A percentile compares a stretch with the other conserved stretches of the same genome.
Evolutionary conservation across 1,284 basidiomycete genomes (phyloP).

Genomic region (Apiotrichum sp.): DNA sequence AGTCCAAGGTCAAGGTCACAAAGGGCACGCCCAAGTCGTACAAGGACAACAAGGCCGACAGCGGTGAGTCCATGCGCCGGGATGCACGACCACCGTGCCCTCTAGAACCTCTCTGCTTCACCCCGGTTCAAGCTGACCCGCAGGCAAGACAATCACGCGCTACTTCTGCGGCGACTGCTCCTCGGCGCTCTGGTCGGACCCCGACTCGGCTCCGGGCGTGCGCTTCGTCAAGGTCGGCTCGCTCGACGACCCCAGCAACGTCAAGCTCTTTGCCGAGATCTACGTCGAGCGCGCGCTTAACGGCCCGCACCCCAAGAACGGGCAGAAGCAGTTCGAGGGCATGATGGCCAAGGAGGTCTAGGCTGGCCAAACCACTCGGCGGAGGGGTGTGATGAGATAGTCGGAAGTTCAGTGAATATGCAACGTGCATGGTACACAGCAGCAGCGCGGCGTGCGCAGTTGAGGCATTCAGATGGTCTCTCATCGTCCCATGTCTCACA

Average conservation of each 20-base stretch:
- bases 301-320: slow-evolving; percentile 1
- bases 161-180: slow-evolving; percentile 29
- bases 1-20: slow-evolving; percentile 10
- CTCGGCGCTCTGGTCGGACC: slow-evolving; percentile 16
- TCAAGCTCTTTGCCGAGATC: slow-evolving; percentile 14
- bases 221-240: slow-evolving; percentile 15
- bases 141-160: slow-evolving; percentile 21
- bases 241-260: slow-evolving; percentile 7
- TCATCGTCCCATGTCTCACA: too few relatives aligned
- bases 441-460: too few relatives aligned
- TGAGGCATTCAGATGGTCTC: too few relatives aligned
- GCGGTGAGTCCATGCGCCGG: background rate
- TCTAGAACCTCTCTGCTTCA: background rate
- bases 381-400: too few relatives aligned
- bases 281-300: slow-evolving; percentile 10
- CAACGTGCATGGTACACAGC: too few relatives aligned
- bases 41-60: slow-evolving; percentile 10
- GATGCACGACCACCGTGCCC: too few relatives aligned
- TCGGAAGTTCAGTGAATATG: too few relatives aligned
- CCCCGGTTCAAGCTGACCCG: background rate
- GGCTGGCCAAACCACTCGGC: background rate
- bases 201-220: slow-evolving; percentile 10
- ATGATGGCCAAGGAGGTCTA: slow-evolving; percentile 19
- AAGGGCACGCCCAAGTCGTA: slow-evolving; percentile 12
- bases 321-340: slow-evolving; percentile 18